Evolutionary conservation across 768 basidiomycete species (phyloP).

Genomic region (Rossbeevera mucosa): DNA sequence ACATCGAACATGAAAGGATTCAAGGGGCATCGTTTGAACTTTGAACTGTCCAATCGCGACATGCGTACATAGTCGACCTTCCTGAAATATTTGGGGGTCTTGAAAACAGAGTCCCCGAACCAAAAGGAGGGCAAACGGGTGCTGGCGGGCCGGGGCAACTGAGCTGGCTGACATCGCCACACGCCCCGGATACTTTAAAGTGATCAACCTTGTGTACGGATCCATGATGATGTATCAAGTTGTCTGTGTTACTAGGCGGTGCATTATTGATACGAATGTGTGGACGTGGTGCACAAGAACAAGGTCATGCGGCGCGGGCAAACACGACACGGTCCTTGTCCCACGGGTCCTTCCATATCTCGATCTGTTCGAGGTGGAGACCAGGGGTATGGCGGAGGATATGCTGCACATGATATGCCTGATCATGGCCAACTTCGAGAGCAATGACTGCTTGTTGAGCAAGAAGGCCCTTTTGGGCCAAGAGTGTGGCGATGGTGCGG

Average conservation of each 20-base stretch:
- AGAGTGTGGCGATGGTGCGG: slow-evolving; percentile 60
- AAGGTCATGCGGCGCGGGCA: slow-evolving; percentile 38
- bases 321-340: slow-evolving; percentile 68
- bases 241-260: slow-evolving; percentile 16
- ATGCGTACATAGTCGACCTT: not conserved
- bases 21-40: not conserved
- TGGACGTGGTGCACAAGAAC: not conserved
- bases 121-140: slow-evolving; percentile 5
- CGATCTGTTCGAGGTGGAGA: slow-evolving; percentile 37
- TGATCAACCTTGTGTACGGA: not conserved
- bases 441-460: slow-evolving; percentile 54
- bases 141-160: slow-evolving; percentile 1
- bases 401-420: slow-evolving; percentile 56
- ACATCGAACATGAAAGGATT: slow-evolving; percentile 5
- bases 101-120: slow-evolving; percentile 8
- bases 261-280: not conserved
- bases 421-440: slow-evolving; percentile 75
- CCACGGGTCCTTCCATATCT: slow-evolving; percentile 82
- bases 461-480: slow-evolving; percentile 50
- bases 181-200: slow-evolving; percentile 5
- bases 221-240: slow-evolving; percentile 1
- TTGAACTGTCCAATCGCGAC: not conserved
- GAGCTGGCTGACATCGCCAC: slow-evolving; percentile 12
- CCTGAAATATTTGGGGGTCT: not conserved
- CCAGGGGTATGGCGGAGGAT: slow-evolving; percentile 51